Conservation (phyloP, 805 yeast species). For the Wickerhamomyces xylosicus region DNA sequence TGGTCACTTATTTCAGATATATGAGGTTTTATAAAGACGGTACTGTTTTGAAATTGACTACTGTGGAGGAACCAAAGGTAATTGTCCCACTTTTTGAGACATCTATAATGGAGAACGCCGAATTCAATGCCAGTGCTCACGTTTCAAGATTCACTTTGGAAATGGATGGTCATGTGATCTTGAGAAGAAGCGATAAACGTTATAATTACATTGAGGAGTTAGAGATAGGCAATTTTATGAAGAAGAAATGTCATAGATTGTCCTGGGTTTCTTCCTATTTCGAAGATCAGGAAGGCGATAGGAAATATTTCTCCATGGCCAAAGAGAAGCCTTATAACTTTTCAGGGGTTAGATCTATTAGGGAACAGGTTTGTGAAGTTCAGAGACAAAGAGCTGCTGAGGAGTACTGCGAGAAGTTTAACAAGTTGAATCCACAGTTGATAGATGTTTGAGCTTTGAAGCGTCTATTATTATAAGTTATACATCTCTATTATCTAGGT, state of each 20-base stretch:
- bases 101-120: constrained; percentile 15
- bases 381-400: not conserved
- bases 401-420: not conserved
- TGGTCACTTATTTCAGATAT: constrained; percentile 84
- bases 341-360: constrained; percentile 41
- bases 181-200: constrained; percentile 48
- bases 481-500: too few relatives aligned
- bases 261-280: constrained; percentile 62
- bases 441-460: too few relatives aligned
- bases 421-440: constrained; percentile 3
- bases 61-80: constrained; percentile 59
- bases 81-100: constrained; percentile 48
- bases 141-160: constrained; percentile 32
- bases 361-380: not conserved
- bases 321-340: constrained; percentile 79
- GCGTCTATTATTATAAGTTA: too few relatives aligned
- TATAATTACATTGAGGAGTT: constrained; percentile 57
- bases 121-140: constrained; percentile 23
- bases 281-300: constrained; percentile 43
- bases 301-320: constrained; percentile 42
- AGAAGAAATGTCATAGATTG: constrained; percentile 55
- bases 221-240: constrained; percentile 48
- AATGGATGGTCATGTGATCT: constrained; percentile 43
- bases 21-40: constrained; percentile 77
- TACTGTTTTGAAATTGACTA: constrained; percentile 53